Evolutionary conservation across 768 basidiomycete genomes (phyloP), one percentile per base, ranked within the genome.

Genomic region (Favolaschia claudopus): DNA sequence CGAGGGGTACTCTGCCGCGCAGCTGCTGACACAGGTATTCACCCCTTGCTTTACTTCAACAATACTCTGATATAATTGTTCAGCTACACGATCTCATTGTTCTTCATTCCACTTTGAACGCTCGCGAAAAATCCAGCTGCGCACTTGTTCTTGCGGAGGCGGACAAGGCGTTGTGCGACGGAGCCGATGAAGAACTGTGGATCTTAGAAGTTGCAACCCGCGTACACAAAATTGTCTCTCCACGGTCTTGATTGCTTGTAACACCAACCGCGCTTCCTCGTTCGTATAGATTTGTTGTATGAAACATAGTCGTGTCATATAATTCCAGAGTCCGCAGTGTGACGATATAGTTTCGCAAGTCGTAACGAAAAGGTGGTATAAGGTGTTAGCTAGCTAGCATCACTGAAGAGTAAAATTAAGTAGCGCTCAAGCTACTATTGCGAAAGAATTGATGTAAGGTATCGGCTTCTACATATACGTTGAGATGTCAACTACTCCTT

Each of bases 141-240:
- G 92, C 91, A 3, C 79, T 97, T 19, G 86, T 86, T 4, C 89
- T 99, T 63, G 97, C 94, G 3, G 95, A 97, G 72, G 94, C 93
- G 25, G 97, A 99, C 76, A 99, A 99, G 73, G 93, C 93, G 0
- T 77, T 99, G 22, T 93, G 92, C 65, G 96, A 99, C 62, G 97
- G 97, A 1, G 95, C 93, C 15, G 97, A 99, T 68, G 97, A 99
- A 74, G 97, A 98, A 72, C 77, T 99, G 22, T 97, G 96, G 89
- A 85, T 93, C 29, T 76, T 99, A 14, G 93, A 97, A 69, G 89
- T 94, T 31, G 95, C 87, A n/a, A 73, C 97, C 48, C 82, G 85
- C 22, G 79, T 96, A 15, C 82, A 89, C 69, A 93, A 89, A 69
- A 84, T 84, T 14, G 67, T 91, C n/a, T 70, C 71, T 17, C 68